Evolutionary conservation across 2,329 filamentous ascomycete species (phyloP).

Genomic region (Botrytis aclada): DNA sequence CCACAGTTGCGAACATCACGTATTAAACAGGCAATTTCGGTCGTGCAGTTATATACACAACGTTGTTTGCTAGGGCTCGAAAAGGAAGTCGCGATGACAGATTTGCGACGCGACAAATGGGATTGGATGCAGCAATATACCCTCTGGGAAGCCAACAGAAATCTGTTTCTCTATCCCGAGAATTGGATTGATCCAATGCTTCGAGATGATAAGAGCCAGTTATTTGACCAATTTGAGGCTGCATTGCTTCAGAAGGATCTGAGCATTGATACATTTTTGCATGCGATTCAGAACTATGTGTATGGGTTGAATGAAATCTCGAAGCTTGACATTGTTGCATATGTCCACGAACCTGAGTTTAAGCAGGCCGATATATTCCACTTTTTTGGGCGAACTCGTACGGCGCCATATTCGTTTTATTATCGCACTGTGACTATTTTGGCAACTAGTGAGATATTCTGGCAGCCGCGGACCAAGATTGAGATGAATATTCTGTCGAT

Average conservation of each 20-base stretch:
- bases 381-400: not conserved
- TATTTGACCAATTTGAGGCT: constrained; percentile 32
- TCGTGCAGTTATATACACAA: constrained; percentile 38
- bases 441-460: not conserved
- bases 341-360: not conserved
- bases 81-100: not conserved
- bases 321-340: not conserved
- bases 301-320: not conserved
- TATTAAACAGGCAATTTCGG: constrained; percentile 38
- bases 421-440: not conserved
- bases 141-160: constrained; percentile 37
- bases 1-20: constrained; percentile 34
- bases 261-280: not conserved
- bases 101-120: constrained; percentile 26
- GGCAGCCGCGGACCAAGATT: not conserved
- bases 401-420: not conserved
- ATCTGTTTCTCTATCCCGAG: constrained; percentile 39
- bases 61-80: constrained; percentile 38
- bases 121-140: constrained; percentile 32
- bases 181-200: constrained; percentile 38
- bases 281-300: not conserved
- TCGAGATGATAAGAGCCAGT: constrained; percentile 37
- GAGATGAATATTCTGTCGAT: not conserved
- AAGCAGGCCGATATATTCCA: not conserved
- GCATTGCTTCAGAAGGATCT: not conserved